These are phyloP conservation scores for Serpula lacrymans DNA, from an alignment of 768 basidiomycete genomes.

Conservation along the genomic window DNA sequence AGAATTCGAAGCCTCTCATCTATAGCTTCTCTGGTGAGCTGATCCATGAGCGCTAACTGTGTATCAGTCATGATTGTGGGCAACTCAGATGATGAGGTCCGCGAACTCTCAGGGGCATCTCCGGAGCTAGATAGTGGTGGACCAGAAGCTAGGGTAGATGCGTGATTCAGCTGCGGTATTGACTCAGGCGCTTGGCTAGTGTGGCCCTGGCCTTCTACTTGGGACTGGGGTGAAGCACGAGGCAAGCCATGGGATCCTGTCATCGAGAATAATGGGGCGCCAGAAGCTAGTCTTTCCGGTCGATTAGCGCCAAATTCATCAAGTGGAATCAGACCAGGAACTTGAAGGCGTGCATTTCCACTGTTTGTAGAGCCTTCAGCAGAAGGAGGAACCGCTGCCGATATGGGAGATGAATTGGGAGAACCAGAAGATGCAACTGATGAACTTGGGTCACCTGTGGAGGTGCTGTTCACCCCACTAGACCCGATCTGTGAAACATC, in stretches of 20 bases:
- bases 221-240: no score
- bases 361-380: constrained; percentile 5
- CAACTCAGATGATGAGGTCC: no score
- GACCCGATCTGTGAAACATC: neutral
- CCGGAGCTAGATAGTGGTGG: constrained; percentile 9
- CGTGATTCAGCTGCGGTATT: no score
- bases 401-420: constrained; percentile 8
- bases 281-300: no score
- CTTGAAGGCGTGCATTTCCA: constrained; percentile 11
- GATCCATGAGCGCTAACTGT: constrained; percentile 64
- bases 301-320: neutral
- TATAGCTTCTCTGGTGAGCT: constrained; percentile 72
- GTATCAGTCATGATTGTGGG: constrained; percentile 53
- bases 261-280: no score
- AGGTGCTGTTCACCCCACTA: neutral
- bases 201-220: no score
- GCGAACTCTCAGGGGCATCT: no score
- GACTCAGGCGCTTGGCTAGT: no score
- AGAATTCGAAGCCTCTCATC: constrained; percentile 80
- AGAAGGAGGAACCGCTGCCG: constrained; percentile 3
- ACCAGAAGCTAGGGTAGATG: constrained; percentile 6
- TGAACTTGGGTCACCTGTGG: constrained; percentile 2
- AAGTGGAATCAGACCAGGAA: constrained; percentile 39
- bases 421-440: constrained; percentile 1
- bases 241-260: no score